phyloP scores from a whole-genome alignment of 352 stramenopile genomes.

The Phytopythium vexans region DNA sequence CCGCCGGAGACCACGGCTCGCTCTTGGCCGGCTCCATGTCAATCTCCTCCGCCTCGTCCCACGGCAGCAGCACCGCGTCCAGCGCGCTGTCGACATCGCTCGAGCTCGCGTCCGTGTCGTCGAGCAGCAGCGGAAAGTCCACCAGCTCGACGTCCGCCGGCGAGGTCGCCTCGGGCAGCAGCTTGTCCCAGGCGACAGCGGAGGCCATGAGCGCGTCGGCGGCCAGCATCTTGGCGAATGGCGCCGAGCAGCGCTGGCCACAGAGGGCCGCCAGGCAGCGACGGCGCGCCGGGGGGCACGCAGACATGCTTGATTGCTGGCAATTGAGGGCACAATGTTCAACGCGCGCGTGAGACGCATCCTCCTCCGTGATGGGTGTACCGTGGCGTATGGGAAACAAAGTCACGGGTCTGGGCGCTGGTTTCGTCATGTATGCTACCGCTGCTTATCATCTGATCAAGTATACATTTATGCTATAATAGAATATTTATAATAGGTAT shows the following conservation, averaged over 20 bases:
- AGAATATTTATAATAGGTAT: no score
- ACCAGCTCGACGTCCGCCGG: neutral
- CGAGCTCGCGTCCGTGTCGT: constrained; percentile 5
- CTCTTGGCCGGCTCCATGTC: neutral
- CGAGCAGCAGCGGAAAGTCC: neutral
- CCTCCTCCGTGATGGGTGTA: constrained; percentile 4
- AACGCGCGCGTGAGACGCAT: neutral
- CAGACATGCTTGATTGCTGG: constrained; percentile 1
- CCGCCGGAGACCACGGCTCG: neutral
- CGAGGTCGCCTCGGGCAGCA: neutral
- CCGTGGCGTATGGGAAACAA: constrained; percentile 3
- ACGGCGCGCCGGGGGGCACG: neutral
- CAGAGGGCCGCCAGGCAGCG: neutral
- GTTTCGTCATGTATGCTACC: no score
- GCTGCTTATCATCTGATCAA: no score
- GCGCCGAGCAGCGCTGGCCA: no score
- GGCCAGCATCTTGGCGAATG: no score
- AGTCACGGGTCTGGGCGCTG: no score
- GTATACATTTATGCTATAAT: no score
- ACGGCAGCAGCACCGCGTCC: constrained; percentile 5
- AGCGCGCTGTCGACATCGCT: constrained; percentile 7
- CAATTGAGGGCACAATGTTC: neutral
- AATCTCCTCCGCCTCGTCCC: neutral
- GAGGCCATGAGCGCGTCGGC: no score
- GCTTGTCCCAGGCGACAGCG: neutral